phyloP scores from a whole-genome alignment of 2,329 filamentous ascomycete genomes.

The Hypoxylon sp. region DNA sequence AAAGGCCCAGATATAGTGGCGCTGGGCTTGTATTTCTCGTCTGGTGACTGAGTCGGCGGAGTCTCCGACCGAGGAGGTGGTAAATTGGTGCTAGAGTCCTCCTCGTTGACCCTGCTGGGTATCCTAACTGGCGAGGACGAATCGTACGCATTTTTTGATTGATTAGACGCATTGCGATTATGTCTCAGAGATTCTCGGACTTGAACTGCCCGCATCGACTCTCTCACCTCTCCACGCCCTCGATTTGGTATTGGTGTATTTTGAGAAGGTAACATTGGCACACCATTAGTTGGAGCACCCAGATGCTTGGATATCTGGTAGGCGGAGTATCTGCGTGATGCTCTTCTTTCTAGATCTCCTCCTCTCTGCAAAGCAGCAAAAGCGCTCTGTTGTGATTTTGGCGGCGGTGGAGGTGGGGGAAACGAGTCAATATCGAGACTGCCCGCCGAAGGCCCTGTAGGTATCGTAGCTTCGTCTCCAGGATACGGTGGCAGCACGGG shows the following conservation, averaged over 20 bases:
- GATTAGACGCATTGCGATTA: slow-evolving; percentile 64
- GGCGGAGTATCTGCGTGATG: slow-evolving; percentile 92
- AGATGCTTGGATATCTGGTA: slow-evolving; percentile 98
- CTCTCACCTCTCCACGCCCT: slow-evolving; percentile 81
- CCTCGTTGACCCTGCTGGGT: slow-evolving; percentile 75
- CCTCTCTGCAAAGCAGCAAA: slow-evolving; percentile 91
- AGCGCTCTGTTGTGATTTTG: slow-evolving; percentile 88
- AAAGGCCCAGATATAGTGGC: slow-evolving; percentile 73
- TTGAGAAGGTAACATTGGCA: slow-evolving; percentile 88
- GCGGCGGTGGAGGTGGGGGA: slow-evolving; percentile 82
- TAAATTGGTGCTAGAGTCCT: slow-evolving; percentile 58
- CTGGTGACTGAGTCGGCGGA: slow-evolving; percentile 71
- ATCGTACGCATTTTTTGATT: slow-evolving; percentile 65
- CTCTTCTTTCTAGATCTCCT: slow-evolving; percentile 91
- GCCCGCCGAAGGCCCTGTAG: slow-evolving; percentile 60
- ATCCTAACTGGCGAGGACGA: slow-evolving; percentile 72
- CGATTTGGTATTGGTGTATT: slow-evolving; percentile 88
- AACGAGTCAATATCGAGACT: slow-evolving; percentile 75
- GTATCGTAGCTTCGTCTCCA: slow-evolving; percentile 68
- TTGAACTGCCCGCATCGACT: slow-evolving; percentile 82
- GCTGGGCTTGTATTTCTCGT: slow-evolving; percentile 74
- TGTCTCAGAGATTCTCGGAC: slow-evolving; percentile 66
- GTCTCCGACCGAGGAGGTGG: slow-evolving; percentile 57
- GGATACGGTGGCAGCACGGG: slow-evolving; percentile 82
- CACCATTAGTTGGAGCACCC: slow-evolving; percentile 82